phyloP scores from a whole-genome alignment of 768 basidiomycete species.

The Tylopilus cervinicoccineus region DNA sequence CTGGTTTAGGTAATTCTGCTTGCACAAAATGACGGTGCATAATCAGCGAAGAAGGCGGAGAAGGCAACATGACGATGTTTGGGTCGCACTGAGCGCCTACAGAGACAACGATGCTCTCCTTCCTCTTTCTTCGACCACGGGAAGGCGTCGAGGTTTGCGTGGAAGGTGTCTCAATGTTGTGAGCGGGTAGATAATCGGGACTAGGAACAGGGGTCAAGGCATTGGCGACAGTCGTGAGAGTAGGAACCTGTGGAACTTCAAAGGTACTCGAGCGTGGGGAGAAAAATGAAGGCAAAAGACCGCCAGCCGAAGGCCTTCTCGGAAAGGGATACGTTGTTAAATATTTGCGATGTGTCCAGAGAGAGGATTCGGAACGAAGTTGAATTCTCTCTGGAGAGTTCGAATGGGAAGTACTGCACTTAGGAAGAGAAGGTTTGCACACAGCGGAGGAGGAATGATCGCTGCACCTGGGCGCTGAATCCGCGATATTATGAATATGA shows the following conservation, averaged over 20 bases:
- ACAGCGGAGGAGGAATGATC: not conserved
- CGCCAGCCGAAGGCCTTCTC: conserved; percentile 17
- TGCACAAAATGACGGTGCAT: not conserved
- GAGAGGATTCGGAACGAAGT: conserved; percentile 18
- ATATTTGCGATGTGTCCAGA: not conserved
- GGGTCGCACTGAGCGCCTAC: conserved; percentile 2
- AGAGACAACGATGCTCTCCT: conserved; percentile 8
- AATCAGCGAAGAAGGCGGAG: conserved; percentile 20
- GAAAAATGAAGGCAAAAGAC: conserved; percentile 13
- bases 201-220: conserved; percentile 3
- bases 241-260: conserved; percentile 3
- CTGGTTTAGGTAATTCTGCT: conserved; percentile 2
- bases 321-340: not conserved
- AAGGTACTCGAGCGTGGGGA: conserved; percentile 7
- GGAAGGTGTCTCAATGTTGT: not conserved
- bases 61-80: conserved; percentile 24
- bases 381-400: conserved; percentile 7
- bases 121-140: conserved; percentile 17
- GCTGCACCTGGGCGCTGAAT: conserved; percentile 10
- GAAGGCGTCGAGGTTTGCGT: not conserved
- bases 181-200: not conserved
- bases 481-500: conserved; percentile 53
- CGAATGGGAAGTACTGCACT: not conserved
- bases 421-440: not conserved
- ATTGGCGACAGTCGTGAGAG: conserved; percentile 12